A percentile compares a stretch with the other conserved stretches of the same genome.
Evolutionary conservation across 78 protist species (phyloP).

Genomic region (Acrasis kona): DNA sequence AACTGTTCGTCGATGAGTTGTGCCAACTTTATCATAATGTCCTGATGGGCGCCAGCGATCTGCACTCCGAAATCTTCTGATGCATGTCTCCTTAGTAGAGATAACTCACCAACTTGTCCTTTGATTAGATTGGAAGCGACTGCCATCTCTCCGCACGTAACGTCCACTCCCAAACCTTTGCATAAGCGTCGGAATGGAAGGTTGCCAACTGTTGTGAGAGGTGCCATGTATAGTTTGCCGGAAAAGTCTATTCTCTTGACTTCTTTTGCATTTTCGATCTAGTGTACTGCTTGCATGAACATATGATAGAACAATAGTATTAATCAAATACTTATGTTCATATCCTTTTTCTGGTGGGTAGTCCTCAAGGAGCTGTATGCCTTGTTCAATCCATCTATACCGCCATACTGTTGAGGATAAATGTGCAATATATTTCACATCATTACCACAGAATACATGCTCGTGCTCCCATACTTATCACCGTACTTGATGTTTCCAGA

Average conservation of each 20-base stretch:
- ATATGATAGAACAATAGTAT: no score
- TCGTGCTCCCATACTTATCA: no score
- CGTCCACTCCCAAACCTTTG: conserved; percentile 52
- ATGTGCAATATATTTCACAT: no score
- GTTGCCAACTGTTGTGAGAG: conserved; percentile 97
- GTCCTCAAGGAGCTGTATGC: no score
- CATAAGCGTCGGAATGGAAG: conserved; percentile 92
- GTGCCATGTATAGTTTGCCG: conserved; percentile 83
- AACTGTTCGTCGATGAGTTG: conserved; percentile 6
- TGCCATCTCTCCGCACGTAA: conserved; percentile 91
- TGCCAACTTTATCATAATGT: not conserved
- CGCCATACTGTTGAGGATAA: no score
- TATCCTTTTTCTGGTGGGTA: no score
- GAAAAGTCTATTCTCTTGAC: conserved; percentile 37
- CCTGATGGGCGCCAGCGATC: conserved; percentile 41
- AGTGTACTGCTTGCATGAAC: no score
- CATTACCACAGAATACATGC: no score
- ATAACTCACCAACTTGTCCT: conserved; percentile 56
- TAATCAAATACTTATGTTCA: no score
- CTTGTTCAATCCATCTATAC: no score
- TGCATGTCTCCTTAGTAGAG: conserved; percentile 63
- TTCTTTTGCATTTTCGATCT: no score
- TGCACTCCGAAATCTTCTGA: conserved; percentile 92
- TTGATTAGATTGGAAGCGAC: conserved; percentile 38
- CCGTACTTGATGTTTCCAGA: no score